Base-by-base conservation (phyloP, 23 red algal species). In the Chondrus crispus region DNA sequence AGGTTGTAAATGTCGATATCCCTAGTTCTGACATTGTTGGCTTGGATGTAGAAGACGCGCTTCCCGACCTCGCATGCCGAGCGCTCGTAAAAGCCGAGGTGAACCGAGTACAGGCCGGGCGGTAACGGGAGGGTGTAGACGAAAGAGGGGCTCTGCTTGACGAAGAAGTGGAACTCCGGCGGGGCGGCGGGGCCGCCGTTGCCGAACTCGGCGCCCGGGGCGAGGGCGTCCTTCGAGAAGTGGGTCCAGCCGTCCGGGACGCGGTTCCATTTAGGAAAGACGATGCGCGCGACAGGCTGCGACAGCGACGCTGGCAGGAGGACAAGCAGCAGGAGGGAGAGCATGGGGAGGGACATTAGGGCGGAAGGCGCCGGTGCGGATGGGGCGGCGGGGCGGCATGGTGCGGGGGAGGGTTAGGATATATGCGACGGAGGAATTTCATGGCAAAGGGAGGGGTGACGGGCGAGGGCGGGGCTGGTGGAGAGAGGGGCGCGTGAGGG, bases 41-140 rank as follows among this genome's bases (percentile, higher is more conserved):
- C 60, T 19, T 66, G 26, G 26, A 66, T 66, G 60, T n/a, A 32
- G 35, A 66, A 66, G 9, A 66, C 60, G 60, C 60, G 60, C 60
- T 19, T 66, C 26, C 35, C 35, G 1, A 32, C 60, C 26, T 22
- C 35, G 60, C 60, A 66, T 9, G 35, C 35, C 26, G 8, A 66
- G 0, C 60, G 60, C n/a, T 89, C 85, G 18, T 51, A 62, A 43
- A 77, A 89, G 11, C 85, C 85, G n/a, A 89, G 45, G 26, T 62
- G 75, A 70, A 89, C 70, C 4, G 6, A 46, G 53, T 89, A 89
- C 9, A 4, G 35, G 2, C 85, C 85, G 13, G 85, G 85, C 14
- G 36, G 37, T 24, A 89, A 19, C 4, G 69, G 10, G 60, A 66
- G 26, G 11, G 70, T 55, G 47, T 89, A 89, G 28, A 50, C 20